Conservation (phyloP, 2,329 filamentous ascomycete genomes). For the Curvularia sp. region DNA sequence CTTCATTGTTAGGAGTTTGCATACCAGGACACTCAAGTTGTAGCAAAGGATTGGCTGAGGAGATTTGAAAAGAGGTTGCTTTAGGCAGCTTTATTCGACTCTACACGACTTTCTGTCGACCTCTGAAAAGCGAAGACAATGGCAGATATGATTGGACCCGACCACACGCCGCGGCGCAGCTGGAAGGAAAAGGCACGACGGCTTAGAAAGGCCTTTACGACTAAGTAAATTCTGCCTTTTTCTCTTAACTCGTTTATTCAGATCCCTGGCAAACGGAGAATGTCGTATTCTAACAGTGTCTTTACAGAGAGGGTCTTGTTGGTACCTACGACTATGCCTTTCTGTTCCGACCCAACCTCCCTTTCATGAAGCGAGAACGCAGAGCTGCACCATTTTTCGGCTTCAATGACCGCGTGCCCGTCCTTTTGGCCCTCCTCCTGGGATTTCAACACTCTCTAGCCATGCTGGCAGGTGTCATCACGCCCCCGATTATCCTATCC, state of each 20-base stretch:
- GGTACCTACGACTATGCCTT: conserved; percentile 91
- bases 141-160: conserved; percentile 55
- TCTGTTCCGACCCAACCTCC: conserved; percentile 81
- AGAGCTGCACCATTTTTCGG: conserved; percentile 80
- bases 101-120: neutral
- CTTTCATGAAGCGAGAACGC: conserved; percentile 73
- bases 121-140: conserved; percentile 8
- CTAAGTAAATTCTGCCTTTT: conserved; percentile 49
- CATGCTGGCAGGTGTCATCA: conserved; percentile 74
- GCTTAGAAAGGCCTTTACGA: conserved; percentile 57
- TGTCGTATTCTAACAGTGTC: neutral
- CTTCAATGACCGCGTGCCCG: conserved; percentile 79
- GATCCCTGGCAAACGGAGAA: neutral
- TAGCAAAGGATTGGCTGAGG: too few species aligned
- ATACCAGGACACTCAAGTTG: too few species aligned
- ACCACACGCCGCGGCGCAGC: conserved; percentile 50
- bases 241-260: too few species aligned
- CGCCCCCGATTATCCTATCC: conserved; percentile 76
- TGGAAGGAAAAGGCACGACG: conserved; percentile 52
- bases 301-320: conserved; percentile 71
- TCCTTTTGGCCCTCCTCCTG: conserved; percentile 74
- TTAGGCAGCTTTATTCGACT: too few species aligned
- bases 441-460: conserved; percentile 81
- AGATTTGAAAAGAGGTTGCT: too few species aligned
- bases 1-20: too few species aligned